Conservation (phyloP, 2,329 filamentous ascomycete genomes). For the Alternaria sp. region DNA sequence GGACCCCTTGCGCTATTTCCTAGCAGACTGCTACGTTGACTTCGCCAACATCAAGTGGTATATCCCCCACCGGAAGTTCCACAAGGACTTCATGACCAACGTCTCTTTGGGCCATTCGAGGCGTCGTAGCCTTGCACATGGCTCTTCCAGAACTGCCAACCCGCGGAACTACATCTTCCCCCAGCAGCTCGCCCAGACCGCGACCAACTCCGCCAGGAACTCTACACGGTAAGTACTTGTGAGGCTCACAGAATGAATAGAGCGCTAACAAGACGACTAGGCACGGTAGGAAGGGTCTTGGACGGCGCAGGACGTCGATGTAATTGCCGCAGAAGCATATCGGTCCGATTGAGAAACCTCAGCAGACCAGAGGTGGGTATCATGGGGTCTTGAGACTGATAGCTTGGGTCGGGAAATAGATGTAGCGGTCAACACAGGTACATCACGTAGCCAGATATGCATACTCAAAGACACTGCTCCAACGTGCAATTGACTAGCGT, state of each 20-base stretch:
- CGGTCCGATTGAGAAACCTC: background rate
- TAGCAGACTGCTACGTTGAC: background rate
- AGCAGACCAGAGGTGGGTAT: background rate
- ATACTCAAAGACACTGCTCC: background rate
- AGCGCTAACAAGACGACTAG: background rate
- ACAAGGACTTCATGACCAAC: background rate
- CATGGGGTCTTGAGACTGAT: background rate
- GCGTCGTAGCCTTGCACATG: background rate
- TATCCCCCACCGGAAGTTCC: background rate
- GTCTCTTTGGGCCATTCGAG: background rate
- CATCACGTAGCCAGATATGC: background rate
- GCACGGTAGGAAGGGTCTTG: background rate
- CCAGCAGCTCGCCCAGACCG: background rate
- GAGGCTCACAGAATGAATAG: background rate
- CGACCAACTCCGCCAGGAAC: background rate
- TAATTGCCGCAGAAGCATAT: background rate
- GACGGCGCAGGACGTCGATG: background rate
- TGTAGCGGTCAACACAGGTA: background rate
- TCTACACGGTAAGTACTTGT: background rate
- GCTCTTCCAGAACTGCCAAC: background rate
- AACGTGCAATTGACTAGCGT: background rate
- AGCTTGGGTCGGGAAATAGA: background rate
- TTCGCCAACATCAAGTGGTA: background rate
- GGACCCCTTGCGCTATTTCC: background rate
- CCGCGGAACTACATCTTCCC: background rate